phyloP scores from a whole-genome alignment of 257 asterid genomes.

The Orobanche coerulescens region DNA sequence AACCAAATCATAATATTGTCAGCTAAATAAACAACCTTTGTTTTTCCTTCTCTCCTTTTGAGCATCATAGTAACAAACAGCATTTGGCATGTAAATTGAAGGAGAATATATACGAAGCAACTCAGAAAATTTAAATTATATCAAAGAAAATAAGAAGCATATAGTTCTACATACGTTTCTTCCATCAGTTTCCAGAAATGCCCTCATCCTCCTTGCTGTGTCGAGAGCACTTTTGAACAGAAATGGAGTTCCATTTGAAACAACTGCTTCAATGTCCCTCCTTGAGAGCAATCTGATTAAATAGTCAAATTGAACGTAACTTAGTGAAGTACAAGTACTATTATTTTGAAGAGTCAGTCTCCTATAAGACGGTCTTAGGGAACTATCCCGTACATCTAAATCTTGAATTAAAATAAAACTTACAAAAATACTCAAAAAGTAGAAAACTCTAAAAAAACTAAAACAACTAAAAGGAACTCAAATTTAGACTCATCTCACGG shows the following conservation, averaged over 20 bases:
- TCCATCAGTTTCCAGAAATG: constrained; percentile 59
- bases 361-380: too few species aligned
- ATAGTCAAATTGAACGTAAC: constrained; percentile 7
- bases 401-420: too few species aligned
- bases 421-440: too few species aligned
- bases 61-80: not conserved
- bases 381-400: too few species aligned
- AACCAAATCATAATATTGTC: too few species aligned
- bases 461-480: too few species aligned
- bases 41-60: not conserved
- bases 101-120: not conserved
- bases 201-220: constrained; percentile 65
- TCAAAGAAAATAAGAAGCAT: not conserved
- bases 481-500: too few species aligned
- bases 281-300: constrained; percentile 56
- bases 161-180: constrained; percentile 40
- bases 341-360: too few species aligned
- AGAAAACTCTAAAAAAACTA: too few species aligned
- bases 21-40: not conserved
- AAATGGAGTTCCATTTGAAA: constrained; percentile 80
- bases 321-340: constrained; percentile 1
- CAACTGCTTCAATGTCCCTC: constrained; percentile 69
- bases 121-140: constrained; percentile 1
- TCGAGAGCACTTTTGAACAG: constrained; percentile 76
- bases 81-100: not conserved